Evolutionary conservation across 2,329 filamentous ascomycete species (phyloP), one percentile per base, ranked within the genome.

Genomic region (Paracoccidioides lutzii): DNA sequence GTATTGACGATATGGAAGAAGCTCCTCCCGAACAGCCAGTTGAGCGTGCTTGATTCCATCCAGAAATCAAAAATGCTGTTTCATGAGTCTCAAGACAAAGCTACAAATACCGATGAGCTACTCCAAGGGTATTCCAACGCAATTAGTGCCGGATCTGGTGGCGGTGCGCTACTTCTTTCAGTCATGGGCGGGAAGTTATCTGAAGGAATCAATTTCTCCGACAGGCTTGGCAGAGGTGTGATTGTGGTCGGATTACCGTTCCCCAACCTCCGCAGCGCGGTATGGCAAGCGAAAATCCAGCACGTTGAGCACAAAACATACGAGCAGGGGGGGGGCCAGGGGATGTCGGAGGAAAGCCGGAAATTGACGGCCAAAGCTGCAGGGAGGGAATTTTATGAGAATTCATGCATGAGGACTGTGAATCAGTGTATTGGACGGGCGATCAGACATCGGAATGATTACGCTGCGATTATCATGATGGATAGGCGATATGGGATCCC

Each of bases 161-260:
- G 38, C 6, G 91, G 50, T 30, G 91, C 87, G 0, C 73, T 97
- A 0, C 79, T 98, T 0, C 80, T 98, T 32, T 90, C 89, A 54
- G 90, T 98, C 3, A 85, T 98, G 2, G 91, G 91, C 55, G 93
- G 93, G 12, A 95, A 91, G 62, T 85, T 98, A 73, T 95, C 88
- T 57, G 93, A 98, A 72, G 93, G 93, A 61, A 98, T 98, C 74
- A 98, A 98, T 72, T 98, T 98, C 73, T 91, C 88, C 0, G 90
- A 98, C 71, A 78, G 80, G 3, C 81, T 98, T 0, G 93, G 93
- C 1, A 84, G 93, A 32, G 91, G 88, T 54, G 90, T 98, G 7
- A 76, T 95, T 12, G 86, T 97, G n/a, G 81, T 97, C 12, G 93
- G 93, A 0, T 75, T 98, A 3, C 93, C 93, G 0, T 98, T 94